phyloP scores from a whole-genome alignment of 306 rosid species.

The Trifolium subterraneum region DNA sequence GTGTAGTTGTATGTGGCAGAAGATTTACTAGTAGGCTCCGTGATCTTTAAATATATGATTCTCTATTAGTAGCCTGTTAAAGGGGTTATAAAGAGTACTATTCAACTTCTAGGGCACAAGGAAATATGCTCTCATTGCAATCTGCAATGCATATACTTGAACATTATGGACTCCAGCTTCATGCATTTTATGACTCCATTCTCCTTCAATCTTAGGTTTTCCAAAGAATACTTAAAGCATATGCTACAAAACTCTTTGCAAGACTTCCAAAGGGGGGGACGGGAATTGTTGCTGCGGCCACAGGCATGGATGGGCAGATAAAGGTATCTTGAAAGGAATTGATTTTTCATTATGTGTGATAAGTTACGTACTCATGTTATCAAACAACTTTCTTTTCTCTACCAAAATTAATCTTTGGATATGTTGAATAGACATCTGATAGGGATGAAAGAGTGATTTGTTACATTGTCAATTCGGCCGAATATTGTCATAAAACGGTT shows the following conservation, averaged over 20 bases:
- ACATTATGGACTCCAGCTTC: slow-evolving; percentile 34
- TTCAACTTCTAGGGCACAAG: slow-evolving; percentile 3
- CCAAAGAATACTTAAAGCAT: slow-evolving; percentile 92
- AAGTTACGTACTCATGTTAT: slow-evolving; percentile 34
- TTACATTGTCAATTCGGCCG: slow-evolving; percentile 95
- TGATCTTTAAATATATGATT: slow-evolving; percentile 19
- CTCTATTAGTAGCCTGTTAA: slow-evolving; percentile 15
- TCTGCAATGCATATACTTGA: slow-evolving; percentile 25
- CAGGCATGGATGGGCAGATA: slow-evolving; percentile 99
- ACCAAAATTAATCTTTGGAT: slow-evolving; percentile 38
- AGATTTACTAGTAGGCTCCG: neutral
- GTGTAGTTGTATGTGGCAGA: slow-evolving; percentile 16
- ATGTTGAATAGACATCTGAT: slow-evolving; percentile 86
- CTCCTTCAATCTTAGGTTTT: slow-evolving; percentile 72
- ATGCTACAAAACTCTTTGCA: slow-evolving; percentile 85
- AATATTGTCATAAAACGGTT: slow-evolving; percentile 91
- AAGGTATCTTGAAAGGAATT: slow-evolving; percentile 63
- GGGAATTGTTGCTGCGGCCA: slow-evolving; percentile 99
- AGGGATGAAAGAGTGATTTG: slow-evolving; percentile 97
- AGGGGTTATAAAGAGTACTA: neutral
- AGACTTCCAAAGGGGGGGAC: slow-evolving; percentile 98
- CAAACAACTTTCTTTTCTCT: slow-evolving; percentile 27
- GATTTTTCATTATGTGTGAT: slow-evolving; percentile 37
- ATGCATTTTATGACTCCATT: slow-evolving; percentile 25
- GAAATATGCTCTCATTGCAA: slow-evolving; percentile 30